A percentile compares a stretch with the other conserved stretches of the same genome.
phyloP scores from a whole-genome alignment of 306 rosid genomes.

The Quercus variabilis region DNA sequence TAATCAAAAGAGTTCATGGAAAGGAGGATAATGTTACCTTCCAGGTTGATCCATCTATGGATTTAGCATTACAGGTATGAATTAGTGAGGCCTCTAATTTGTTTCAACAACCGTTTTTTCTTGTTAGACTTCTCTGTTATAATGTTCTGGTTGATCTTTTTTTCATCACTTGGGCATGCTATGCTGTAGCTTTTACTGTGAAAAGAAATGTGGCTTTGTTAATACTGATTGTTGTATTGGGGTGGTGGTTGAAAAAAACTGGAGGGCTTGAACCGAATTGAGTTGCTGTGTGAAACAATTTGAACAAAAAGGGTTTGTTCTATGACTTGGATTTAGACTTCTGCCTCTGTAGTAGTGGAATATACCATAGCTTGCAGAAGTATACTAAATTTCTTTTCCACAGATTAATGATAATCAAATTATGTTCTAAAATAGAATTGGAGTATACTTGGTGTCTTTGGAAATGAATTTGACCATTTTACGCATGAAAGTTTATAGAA shows the following conservation, averaged over 20 bases:
- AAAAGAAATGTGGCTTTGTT: not conserved
- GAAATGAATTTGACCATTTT: not conserved
- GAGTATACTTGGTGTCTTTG: not conserved
- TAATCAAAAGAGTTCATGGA: slow-evolving; percentile 59
- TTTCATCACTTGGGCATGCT: not conserved
- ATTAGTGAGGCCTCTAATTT: not conserved
- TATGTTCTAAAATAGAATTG: not conserved
- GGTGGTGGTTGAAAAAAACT: not conserved
- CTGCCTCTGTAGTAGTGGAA: not conserved
- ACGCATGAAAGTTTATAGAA: not conserved
- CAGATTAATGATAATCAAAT: not conserved
- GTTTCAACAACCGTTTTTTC: not conserved
- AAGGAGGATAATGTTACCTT: slow-evolving; percentile 55
- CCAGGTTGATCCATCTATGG: slow-evolving; percentile 84
- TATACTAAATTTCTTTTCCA: not conserved
- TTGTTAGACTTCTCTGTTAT: not conserved
- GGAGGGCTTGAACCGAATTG: not conserved
- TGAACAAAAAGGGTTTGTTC: not conserved
- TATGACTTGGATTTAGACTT: not conserved
- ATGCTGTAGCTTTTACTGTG: not conserved
- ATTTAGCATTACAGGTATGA: slow-evolving; percentile 91
- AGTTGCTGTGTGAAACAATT: not conserved
- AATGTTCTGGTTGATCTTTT: not conserved
- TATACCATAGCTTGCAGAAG: not conserved
- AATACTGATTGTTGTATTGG: not conserved